These are phyloP conservation scores for Fusarium phyllophilum DNA, from an alignment of 2,329 filamentous ascomycete genomes.

Conservation along the genomic window DNA sequence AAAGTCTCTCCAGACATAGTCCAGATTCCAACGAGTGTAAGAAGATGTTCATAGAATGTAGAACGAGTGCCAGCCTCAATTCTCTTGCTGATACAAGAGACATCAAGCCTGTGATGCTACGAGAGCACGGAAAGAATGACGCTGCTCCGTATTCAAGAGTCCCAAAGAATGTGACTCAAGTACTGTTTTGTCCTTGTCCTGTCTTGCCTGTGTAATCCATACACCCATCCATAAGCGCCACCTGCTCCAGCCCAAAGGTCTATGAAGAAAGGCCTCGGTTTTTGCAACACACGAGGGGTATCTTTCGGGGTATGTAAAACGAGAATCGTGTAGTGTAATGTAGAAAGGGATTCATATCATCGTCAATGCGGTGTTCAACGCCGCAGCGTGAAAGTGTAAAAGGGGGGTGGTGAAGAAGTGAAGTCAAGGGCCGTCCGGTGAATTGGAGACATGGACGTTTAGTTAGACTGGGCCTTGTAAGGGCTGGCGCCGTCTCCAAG, in stretches of 20 bases:
- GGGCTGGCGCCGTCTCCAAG: conserved; percentile 53
- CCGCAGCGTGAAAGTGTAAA: conserved; percentile 29
- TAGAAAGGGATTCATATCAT: conserved; percentile 38
- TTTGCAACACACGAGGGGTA: conserved; percentile 43
- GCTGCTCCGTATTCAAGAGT: conserved; percentile 9
- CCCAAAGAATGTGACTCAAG: conserved; percentile 7
- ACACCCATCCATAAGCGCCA: conserved; percentile 39
- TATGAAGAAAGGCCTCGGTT: conserved; percentile 41
- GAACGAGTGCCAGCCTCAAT: conserved; percentile 46
- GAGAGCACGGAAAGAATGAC: conserved; percentile 27
- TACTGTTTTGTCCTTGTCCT: conserved; percentile 26
- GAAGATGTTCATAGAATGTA: conserved; percentile 37
- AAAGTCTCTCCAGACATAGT: conserved; percentile 27
- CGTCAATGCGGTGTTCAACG: conserved; percentile 44
- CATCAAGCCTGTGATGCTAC: conserved; percentile 42
- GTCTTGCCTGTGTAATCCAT: conserved; percentile 34
- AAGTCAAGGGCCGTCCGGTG: conserved; percentile 24
- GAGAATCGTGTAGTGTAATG: conserved; percentile 32
- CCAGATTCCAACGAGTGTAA: conserved; percentile 39
- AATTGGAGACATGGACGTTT: conserved; percentile 18
- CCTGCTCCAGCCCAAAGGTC: conserved; percentile 43
- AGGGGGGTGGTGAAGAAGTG: conserved; percentile 16
- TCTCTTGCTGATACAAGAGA: conserved; percentile 39
- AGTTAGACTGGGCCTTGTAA: conserved; percentile 14
- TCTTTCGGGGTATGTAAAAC: conserved; percentile 44